These are phyloP conservation scores for Alternaria sp. DNA, from an alignment of 2,329 filamentous ascomycete genomes.

Conservation along the genomic window DNA sequence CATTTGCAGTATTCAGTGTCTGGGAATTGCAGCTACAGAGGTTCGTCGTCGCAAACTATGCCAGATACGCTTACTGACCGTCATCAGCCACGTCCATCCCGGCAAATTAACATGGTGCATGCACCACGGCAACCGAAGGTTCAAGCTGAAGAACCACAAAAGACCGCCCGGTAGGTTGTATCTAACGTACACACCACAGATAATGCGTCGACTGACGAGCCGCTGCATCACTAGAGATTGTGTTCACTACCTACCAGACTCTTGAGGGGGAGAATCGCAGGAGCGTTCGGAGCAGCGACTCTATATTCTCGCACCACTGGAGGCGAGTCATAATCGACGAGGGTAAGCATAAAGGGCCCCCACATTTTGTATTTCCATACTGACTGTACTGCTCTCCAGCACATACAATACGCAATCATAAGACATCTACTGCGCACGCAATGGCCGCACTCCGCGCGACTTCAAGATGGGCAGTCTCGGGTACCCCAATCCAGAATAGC, in stretches of 20 bases:
- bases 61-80: background rate
- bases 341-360: background rate
- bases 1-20: background rate
- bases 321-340: conserved; percentile 48
- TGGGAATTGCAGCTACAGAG: background rate
- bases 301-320: conserved; percentile 43
- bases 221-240: background rate
- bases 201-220: background rate
- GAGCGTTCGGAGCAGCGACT: background rate
- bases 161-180: background rate
- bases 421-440: conserved; percentile 4
- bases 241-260: conserved; percentile 19
- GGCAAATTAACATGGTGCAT: background rate
- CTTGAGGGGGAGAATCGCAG: background rate
- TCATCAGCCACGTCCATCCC: background rate
- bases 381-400: background rate
- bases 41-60: background rate
- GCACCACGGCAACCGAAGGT: background rate
- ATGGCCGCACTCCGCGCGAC: conserved; percentile 51
- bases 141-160: background rate
- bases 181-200: background rate
- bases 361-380: too few species aligned
- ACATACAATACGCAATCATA: conserved; percentile 36
- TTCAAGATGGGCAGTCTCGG: conserved; percentile 61
- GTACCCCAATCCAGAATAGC: conserved; percentile 47